Percentiles rank a stretch among this genome's conserved stretches.
These are phyloP conservation scores for Fagus crenata DNA, from an alignment of 306 rosid species.

Conservation along the genomic window DNA sequence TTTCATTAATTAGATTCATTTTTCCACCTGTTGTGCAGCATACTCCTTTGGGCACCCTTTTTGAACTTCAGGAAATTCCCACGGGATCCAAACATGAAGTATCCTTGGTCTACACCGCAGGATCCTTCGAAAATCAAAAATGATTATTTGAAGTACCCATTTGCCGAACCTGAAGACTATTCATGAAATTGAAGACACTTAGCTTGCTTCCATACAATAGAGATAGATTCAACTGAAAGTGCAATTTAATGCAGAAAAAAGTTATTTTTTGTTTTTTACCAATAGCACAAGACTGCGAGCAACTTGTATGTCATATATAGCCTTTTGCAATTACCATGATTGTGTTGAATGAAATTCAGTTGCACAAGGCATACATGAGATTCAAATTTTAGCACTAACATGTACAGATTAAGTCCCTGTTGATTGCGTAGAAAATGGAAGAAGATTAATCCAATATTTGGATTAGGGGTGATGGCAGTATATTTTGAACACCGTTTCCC, in stretches of 20 bases:
- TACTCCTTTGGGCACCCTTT: conserved; percentile 93
- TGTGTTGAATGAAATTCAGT: conserved; percentile 12
- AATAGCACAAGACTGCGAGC: no score
- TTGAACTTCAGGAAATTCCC: conserved; percentile 93
- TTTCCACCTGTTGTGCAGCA: conserved; percentile 40
- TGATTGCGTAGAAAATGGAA: no score
- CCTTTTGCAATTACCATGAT: conserved; percentile 1
- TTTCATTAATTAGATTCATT: background rate
- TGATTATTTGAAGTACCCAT: conserved; percentile 60
- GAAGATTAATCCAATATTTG: no score
- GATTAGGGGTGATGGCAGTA: no score
- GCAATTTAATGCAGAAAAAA: no score
- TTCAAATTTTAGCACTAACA: conserved; percentile 1
- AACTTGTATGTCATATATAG: background rate
- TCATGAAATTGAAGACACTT: conserved; percentile 30
- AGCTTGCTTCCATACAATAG: background rate
- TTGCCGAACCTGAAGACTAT: conserved; percentile 73
- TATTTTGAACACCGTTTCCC: no score
- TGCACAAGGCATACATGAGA: background rate
- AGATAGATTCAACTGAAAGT: no score
- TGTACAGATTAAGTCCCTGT: no score
- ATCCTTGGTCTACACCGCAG: conserved; percentile 83
- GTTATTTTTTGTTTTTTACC: no score
- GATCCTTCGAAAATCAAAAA: conserved; percentile 60
- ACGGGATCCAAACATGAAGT: conserved; percentile 72